Evolutionary conservation across 768 basidiomycete genomes (phyloP), one percentile per base, ranked within the genome.

Genomic region (Leccinum ochraceum): DNA sequence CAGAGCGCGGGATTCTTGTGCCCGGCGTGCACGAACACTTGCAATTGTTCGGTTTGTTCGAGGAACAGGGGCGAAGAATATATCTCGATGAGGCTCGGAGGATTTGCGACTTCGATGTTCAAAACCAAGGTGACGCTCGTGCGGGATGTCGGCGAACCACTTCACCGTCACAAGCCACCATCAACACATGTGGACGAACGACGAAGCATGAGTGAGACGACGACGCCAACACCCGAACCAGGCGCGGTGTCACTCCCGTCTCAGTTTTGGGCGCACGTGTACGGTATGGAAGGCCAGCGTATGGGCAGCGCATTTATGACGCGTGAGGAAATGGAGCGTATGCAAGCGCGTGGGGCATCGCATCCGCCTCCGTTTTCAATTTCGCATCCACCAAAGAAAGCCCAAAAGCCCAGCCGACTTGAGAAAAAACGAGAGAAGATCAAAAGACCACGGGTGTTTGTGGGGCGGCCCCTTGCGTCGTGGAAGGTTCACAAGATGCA

Each of bases 1-100:
- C 66, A 59, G 20, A 71, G 63, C 42, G 61, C 63, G 4, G 56
- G 66, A 7, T 80, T 79, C 55, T 57, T 64, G 24, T 86, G 85
- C 63, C 85, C 85, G 0, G 63, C 26, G 14, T 86, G 84, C 64
- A 64, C 67, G 3, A 64, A 72, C 11, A 77, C 62, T 11, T 86
- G 85, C 69, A 83, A 80, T 50, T 86, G 85, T 66, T 79, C 81
- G 11, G 0, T 6, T 0, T 85, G 84, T 63, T 74, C 78, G 14
- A 62, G 68, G 28, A 76, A 63, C 59, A 77, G 84, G 6, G 83
- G 83, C 6, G 84, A 83, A 54, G 63, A 67, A 11, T 84, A 83
- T 59, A 58, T 83, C 10, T 70, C 76, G 8, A 70, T 70, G 63
- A 63, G 71, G 49, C 62, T 62, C 1, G 69, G 63, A 3, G 70